phyloP scores from a whole-genome alignment of 2,329 filamentous ascomycete species.

The Pseudofabraea citricarpa region DNA sequence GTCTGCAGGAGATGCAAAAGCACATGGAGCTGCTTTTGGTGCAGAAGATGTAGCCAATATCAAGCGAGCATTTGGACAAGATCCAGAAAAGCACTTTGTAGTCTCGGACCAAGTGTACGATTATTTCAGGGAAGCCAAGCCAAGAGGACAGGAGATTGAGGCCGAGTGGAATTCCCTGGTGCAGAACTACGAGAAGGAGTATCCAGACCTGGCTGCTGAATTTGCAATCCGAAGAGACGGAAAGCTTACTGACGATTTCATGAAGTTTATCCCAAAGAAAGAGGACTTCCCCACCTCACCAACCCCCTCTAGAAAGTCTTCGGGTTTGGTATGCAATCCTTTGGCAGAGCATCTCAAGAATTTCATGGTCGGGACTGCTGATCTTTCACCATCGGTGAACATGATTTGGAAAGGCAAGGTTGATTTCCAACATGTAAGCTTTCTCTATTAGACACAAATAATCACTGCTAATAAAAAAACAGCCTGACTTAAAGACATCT shows the following conservation, averaged over 20 bases:
- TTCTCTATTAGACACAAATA: neutral
- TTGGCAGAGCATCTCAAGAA: slow-evolving; percentile 41
- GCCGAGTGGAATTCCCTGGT: slow-evolving; percentile 41
- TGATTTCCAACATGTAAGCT: slow-evolving; percentile 41
- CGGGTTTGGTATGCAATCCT: slow-evolving; percentile 44
- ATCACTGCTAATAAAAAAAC: neutral
- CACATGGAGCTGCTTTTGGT: slow-evolving; percentile 18
- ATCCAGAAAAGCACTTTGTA: slow-evolving; percentile 31
- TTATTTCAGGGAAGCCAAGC: slow-evolving; percentile 43
- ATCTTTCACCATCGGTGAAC: slow-evolving; percentile 47
- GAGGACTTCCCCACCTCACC: slow-evolving; percentile 38
- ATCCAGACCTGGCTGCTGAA: slow-evolving; percentile 45
- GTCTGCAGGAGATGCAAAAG: slow-evolving; percentile 24
- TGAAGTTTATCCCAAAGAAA: slow-evolving; percentile 39
- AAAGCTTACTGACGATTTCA: slow-evolving; percentile 43
- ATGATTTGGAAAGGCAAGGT: slow-evolving; percentile 51
- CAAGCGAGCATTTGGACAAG: slow-evolving; percentile 36
- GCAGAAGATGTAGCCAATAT: slow-evolving; percentile 11
- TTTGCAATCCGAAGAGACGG: slow-evolving; percentile 43
- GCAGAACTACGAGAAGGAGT: slow-evolving; percentile 34
- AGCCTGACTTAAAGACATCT: slow-evolving; percentile 32
- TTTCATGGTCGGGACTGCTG: slow-evolving; percentile 50
- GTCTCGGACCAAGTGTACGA: slow-evolving; percentile 40
- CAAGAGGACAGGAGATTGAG: slow-evolving; percentile 39
- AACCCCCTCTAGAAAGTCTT: slow-evolving; percentile 45